Evolutionary conservation across 768 basidiomycete genomes (phyloP), one percentile per base, ranked within the genome.

Genomic region (Mycena venus): DNA sequence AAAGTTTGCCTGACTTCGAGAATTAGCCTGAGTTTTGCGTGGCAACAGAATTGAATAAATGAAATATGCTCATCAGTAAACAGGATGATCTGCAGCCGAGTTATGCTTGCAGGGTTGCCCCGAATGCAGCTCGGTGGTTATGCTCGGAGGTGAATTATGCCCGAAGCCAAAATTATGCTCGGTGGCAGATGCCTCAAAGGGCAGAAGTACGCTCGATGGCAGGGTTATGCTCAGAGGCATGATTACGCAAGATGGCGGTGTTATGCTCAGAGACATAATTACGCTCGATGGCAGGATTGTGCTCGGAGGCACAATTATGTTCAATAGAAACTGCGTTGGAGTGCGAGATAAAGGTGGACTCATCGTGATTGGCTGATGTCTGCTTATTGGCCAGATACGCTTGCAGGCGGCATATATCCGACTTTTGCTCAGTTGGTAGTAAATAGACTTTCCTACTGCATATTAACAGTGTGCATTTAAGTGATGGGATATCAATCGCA

Each of bases 131-230:
- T 38, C 36, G 36, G 36, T 38, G 17, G 56, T 32, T 58, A 58
- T 34, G 31, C 56, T 58, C 56, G 56, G 19, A 58, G 32, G 56
- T 32, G 19, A 19, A 32, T 34, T 58, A 58, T 58, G 56, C 4
- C 15, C 27, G 12, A 34, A 21, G 32, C 36, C 36, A 38, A 38
- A 14, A 38, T 32, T 58, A 34, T 34, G 56, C 56, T 58, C 56
- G 56, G 32, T 58, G 56, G 56, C 56, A 58, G 56, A 58, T 58
- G n/a, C n/a, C n/a, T n/a, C n/a, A n/a, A n/a, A n/a, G n/a, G n/a
- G n/a, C n/a, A n/a, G n/a, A n/a, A n/a, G 31, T 32, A 29, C 34
- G 38, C 25, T 27, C 40, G 60, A 25, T 9, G 23, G 60, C 60
- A 42, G 23, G 19, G 23, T 51, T 51, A 36, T 10, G 56, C 56